Evolutionary conservation across 106 monocot species (phyloP), one percentile per base, ranked within the genome.

Genomic region (Acorus gramineus): DNA sequence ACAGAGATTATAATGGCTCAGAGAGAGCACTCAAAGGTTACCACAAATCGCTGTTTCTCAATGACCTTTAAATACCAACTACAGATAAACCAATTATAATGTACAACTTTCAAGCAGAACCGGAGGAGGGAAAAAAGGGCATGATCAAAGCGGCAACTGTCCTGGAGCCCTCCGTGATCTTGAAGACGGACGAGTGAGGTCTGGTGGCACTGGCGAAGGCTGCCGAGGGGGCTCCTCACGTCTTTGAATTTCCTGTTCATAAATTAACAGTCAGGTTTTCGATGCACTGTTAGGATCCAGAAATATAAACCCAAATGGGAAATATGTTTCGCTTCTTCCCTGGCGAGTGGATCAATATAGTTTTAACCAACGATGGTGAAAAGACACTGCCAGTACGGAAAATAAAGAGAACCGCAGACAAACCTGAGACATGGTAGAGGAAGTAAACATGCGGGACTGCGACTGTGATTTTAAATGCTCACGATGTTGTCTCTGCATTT

Each of bases 401-500:
- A 28, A 28, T 0, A 28, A 28, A 28, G 28, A 28, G 28, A 0
- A 28, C 28, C 28, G 1, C 28, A 28, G 28, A 28, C 67, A 54
- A 77, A 84, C 88, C 88, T 74, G 88, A 64, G 81, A 77, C 3
- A 71, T 47, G 11, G 53, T 14, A 1, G 83, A 65, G 43, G 88
- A 61, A 4, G 60, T 62, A 0, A 64, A 69, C 11, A 44, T 64
- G 53, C 57, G 66, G 42, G 79, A 69, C 44, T 58, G 81, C 52
- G 57, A 54, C 62, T 47, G 62, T 45, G 63, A 57, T 67, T 72
- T 82, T 7, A 66, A 48, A 72, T 82, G 66, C 11, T 57, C 56
- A 5, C 78, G 90, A 69, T 96, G 90, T 14, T 60, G 75, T 6
- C 56, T 56, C 62, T 82, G 91, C 74, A 87, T 74, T 47, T 77